A percentile compares a stretch with the other conserved stretches of the same genome.
phyloP scores from a whole-genome alignment of 164 flowering plant genomes.

The Brasenia schreberi region DNA sequence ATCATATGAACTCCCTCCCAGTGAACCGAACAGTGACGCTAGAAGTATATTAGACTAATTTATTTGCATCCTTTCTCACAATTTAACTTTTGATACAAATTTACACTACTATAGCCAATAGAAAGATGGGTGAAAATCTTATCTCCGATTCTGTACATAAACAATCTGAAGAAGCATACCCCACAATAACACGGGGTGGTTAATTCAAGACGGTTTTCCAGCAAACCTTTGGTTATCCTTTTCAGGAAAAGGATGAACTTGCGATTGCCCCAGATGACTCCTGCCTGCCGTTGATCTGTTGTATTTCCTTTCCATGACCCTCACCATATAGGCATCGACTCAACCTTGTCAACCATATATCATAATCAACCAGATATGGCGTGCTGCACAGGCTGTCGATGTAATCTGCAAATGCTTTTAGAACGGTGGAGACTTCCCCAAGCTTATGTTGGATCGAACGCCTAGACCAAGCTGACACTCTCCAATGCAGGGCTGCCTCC shows the following conservation, averaged over 20 bases:
- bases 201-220: neutral
- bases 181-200: neutral
- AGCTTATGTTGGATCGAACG: constrained; percentile 72
- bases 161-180: neutral
- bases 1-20: neutral
- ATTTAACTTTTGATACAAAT: neutral
- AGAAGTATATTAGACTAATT: neutral
- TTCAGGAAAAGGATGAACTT: neutral
- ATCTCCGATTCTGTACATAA: neutral
- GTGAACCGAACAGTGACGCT: neutral
- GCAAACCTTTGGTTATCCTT: neutral
- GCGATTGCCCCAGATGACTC: constrained; percentile 10
- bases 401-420: constrained; percentile 95
- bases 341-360: constrained; percentile 75
- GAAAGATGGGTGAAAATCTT: neutral
- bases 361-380: constrained; percentile 78
- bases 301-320: constrained; percentile 50
- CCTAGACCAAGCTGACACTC: constrained; percentile 72
- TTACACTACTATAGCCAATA: neutral
- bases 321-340: constrained; percentile 43
- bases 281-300: constrained; percentile 1
- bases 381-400: constrained; percentile 92
- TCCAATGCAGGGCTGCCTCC: constrained; percentile 86
- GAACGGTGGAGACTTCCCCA: constrained; percentile 70
- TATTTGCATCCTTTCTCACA: neutral